phyloP scores from a whole-genome alignment of 129 eudicot genomes.

The Saposhnikovia divaricata region DNA sequence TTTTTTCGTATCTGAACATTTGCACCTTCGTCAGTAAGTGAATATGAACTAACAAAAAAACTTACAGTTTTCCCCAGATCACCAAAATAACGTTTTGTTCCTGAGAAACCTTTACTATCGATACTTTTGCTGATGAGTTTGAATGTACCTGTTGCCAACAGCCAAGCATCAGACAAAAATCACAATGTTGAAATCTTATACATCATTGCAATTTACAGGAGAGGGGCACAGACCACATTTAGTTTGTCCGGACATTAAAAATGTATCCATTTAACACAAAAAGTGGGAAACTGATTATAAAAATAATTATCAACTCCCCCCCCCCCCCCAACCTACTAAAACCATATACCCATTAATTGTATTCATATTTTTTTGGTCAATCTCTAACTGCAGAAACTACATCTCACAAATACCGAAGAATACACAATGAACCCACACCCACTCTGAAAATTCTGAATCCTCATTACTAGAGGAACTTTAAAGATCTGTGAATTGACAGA shows the following conservation, averaged over 20 bases:
- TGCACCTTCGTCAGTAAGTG: not conserved
- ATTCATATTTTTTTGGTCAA: not conserved
- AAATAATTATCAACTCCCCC: not conserved
- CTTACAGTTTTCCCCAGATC: constrained; percentile 96
- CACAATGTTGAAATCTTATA: constrained; percentile 4
- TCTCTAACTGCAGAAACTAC: not conserved
- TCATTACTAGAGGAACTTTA: not conserved
- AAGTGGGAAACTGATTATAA: not conserved
- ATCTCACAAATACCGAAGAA: not conserved
- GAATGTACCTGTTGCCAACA: constrained; percentile 60
- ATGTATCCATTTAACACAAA: not conserved
- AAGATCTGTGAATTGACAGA: not conserved
- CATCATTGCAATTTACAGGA: not conserved
- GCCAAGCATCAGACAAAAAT: constrained; percentile 3
- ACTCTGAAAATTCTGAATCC: not conserved
- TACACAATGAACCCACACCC: not conserved
- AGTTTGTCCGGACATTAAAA: not conserved
- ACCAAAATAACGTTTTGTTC: constrained; percentile 94
- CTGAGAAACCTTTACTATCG: constrained; percentile 79
- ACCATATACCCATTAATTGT: not conserved
- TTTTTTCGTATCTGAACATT: constrained; percentile 9
- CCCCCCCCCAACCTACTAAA: not conserved
- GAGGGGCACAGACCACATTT: not conserved
- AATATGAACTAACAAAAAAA: constrained; percentile 6
- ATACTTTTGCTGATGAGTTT: constrained; percentile 84